Evolutionary conservation across 352 stramenopile genomes (phyloP), one percentile per base, ranked within the genome.

Genomic region (Pythium oligandrum): DNA sequence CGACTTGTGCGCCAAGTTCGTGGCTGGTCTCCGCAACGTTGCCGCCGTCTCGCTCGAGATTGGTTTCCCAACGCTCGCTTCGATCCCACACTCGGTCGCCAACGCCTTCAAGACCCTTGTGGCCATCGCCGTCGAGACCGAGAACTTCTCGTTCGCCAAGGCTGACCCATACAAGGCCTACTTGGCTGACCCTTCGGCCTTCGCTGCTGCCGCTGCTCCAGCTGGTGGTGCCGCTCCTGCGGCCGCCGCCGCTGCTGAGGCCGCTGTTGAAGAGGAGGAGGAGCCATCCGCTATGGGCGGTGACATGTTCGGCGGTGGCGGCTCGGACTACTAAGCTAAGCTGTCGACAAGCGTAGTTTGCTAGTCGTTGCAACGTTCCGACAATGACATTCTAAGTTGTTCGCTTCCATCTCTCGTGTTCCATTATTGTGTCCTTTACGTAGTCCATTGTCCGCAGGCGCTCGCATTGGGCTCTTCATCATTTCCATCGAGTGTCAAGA

Each of bases 101-200:
- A 99, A 99, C 83, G 97, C 96, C 54, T 99, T 99, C 90, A 98
- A 98, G 80, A 88, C 89, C 40, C 78, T 99, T 53, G 88, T 99
- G 32, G 93, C 96, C 32, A 80, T 99, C 51, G 96, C 94, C 38
- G 88, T 98, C 57, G 90, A 98, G 66, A 89, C 92, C 67, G 89
- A 98, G 55, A 87, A 76, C 53, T 99, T 98, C 83, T 97, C 96
- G 56, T 99, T 99, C 79, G 85, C 95, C 42, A 96, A 98, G 85
- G 97, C 96, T 31, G 94, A 98, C 54, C 72, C 88, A 4, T 98
- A 97, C 91, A 98, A 99, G 85, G 90, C 80, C 34, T 98, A 96
- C 84, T 78, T 99, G 44, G 90, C 87, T 34, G 78, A 98, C 77
- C 95, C 95, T 44, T 94, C 82, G 53, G 95, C 94, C 51, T 98